A percentile compares a stretch with the other conserved stretches of the same genome.
phyloP scores from a whole-genome alignment of 179 eudicot genomes.

The Nepenthes alata region DNA sequence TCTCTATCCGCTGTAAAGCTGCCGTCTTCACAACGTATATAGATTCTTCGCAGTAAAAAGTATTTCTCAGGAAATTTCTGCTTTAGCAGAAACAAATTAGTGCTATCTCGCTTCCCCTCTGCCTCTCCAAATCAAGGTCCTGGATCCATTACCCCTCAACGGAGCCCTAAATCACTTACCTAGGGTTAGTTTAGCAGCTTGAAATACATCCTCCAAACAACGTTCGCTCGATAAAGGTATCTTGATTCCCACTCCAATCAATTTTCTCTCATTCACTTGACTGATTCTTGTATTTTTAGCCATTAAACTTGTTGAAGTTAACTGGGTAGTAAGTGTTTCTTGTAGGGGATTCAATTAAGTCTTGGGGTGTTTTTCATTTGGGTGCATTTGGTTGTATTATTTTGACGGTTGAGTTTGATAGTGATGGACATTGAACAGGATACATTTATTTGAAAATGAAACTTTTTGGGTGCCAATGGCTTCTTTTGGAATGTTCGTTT shows the following conservation, averaged over 20 bases:
- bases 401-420: constrained; percentile 4
- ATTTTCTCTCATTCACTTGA: not conserved
- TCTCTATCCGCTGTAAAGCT: constrained; percentile 8
- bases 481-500: not conserved
- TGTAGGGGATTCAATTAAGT: too few species aligned
- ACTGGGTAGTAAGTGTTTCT: too few species aligned
- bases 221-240: not conserved
- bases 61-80: not conserved
- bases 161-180: constrained; percentile 7
- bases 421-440: not conserved
- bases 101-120: constrained; percentile 12
- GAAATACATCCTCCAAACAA: not conserved
- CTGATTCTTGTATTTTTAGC: not conserved
- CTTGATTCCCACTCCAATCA: not conserved
- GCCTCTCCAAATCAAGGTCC: constrained; percentile 8
- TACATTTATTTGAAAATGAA: not conserved
- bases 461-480: not conserved
- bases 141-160: constrained; percentile 15
- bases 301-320: too few species aligned
- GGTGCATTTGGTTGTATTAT: not conserved
- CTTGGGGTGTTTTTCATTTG: not conserved
- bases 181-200: constrained; percentile 15
- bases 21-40: constrained; percentile 12
- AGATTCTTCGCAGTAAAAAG: constrained; percentile 11
- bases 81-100: constrained; percentile 8